These are phyloP conservation scores for Tricholoma terreum DNA, from an alignment of 768 basidiomycete genomes.

Conservation along the genomic window DNA sequence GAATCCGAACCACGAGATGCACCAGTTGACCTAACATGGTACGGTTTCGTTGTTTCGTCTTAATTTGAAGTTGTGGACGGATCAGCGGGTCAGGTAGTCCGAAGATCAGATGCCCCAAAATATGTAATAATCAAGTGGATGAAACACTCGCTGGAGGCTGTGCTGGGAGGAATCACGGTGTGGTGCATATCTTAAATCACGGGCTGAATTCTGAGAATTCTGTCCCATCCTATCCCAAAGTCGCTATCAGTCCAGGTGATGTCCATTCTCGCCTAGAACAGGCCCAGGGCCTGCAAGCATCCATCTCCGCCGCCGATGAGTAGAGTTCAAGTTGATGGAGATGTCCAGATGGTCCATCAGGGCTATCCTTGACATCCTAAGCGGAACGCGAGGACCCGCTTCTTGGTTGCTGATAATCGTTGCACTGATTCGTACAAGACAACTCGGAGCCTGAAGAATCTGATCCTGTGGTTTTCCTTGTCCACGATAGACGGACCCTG, in stretches of 20 bases:
- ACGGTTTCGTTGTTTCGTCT: background rate
- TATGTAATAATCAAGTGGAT: background rate
- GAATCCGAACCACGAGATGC: background rate
- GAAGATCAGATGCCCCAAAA: conserved; percentile 1
- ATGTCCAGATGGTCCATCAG: too few relatives aligned
- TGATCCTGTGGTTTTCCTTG: background rate
- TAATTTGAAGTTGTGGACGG: background rate
- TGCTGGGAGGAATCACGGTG: background rate
- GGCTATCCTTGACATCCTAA: background rate
- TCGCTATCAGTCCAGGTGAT: background rate
- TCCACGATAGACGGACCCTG: background rate
- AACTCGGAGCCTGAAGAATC: background rate
- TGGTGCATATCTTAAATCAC: background rate
- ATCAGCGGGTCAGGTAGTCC: conserved; percentile 2
- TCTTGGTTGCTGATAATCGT: background rate
- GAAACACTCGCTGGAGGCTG: conserved; percentile 1
- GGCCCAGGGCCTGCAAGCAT: background rate
- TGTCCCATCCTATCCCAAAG: background rate
- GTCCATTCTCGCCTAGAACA: background rate
- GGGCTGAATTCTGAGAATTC: background rate
- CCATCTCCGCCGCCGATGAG: background rate
- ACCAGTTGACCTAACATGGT: background rate
- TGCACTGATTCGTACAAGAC: background rate
- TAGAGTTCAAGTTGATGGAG: too few relatives aligned
- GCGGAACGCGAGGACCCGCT: background rate